Percentiles rank a stretch among this genome's conserved stretches.
Conservation (phyloP, 306 rosid species). For the barrel medic (Medicago truncatula) region DNA sequence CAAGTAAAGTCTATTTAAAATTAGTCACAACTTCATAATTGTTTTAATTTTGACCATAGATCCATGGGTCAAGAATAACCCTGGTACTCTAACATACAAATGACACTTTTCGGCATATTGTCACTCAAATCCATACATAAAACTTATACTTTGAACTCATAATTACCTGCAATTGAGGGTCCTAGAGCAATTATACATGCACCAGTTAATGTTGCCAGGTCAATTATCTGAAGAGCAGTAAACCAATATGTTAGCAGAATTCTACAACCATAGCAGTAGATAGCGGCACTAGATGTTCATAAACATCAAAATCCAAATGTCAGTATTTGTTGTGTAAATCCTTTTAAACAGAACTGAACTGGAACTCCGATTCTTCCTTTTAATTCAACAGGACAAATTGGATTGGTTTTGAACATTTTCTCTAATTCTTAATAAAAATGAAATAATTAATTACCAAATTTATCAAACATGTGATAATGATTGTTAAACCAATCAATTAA, state of each 20-base stretch:
- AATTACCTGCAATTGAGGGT: constrained; percentile 88
- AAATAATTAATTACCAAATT: constrained; percentile 6
- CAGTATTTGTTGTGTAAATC: constrained; percentile 12
- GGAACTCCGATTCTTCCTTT: constrained; percentile 8
- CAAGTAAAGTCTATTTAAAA: too few relatives aligned
- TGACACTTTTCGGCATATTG: background rate
- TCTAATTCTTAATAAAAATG: too few relatives aligned
- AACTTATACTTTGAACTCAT: constrained; percentile 4
- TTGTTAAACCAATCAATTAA: background rate
- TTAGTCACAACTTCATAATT: too few relatives aligned
- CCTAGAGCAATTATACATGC: constrained; percentile 93
- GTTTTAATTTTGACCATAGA: too few relatives aligned
- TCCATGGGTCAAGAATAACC: too few relatives aligned
- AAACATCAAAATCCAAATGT: background rate
- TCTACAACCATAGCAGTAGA: constrained; percentile 33
- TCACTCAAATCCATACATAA: background rate
- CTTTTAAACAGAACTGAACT: background rate
- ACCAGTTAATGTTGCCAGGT: constrained; percentile 95
- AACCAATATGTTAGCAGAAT: constrained; percentile 41
- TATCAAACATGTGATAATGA: background rate
- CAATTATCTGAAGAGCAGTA: constrained; percentile 72
- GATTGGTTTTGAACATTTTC: too few relatives aligned
- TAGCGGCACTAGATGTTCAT: background rate
- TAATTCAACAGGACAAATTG: background rate
- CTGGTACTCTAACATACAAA: too few relatives aligned